phyloP scores from a whole-genome alignment of 352 stramenopile species.

The Peronospora farinosa region DNA sequence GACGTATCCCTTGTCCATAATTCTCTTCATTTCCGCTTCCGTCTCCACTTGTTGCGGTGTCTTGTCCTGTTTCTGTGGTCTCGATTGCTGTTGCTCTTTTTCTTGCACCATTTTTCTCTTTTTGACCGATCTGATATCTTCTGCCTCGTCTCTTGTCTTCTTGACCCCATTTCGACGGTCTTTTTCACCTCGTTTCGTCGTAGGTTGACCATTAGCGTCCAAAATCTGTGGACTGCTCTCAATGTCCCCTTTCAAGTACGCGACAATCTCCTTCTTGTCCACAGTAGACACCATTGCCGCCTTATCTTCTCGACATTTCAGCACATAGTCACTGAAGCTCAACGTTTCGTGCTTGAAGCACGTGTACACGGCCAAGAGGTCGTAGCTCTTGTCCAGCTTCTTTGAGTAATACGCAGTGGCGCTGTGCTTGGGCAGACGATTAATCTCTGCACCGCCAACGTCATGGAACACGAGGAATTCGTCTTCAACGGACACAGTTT shows the following conservation, averaged over 20 bases:
- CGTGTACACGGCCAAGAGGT: slow-evolving; percentile 71
- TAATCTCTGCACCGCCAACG: slow-evolving; percentile 40
- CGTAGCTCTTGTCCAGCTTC: slow-evolving; percentile 76
- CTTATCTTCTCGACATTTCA: slow-evolving; percentile 74
- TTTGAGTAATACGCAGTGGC: slow-evolving; percentile 79
- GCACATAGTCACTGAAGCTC: slow-evolving; percentile 79
- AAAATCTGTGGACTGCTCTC: slow-evolving; percentile 69
- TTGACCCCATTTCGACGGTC: slow-evolving; percentile 9
- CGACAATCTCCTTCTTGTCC: slow-evolving; percentile 84
- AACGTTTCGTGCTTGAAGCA: slow-evolving; percentile 72
- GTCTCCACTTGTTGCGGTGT: slow-evolving; percentile 21
- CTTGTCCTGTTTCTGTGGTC: slow-evolving; percentile 38
- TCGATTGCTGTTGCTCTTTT: slow-evolving; percentile 16
- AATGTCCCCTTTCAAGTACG: slow-evolving; percentile 80
- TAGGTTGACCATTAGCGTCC: slow-evolving; percentile 18
- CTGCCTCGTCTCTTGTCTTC: slow-evolving; percentile 8
- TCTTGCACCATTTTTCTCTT: slow-evolving; percentile 27
- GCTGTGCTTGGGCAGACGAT: slow-evolving; percentile 54
- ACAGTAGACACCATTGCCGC: slow-evolving; percentile 78
- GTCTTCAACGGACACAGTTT: slow-evolving; percentile 44
- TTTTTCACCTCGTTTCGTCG: slow-evolving; percentile 7
- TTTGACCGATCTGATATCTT: slow-evolving; percentile 32
- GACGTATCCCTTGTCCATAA: slow-evolving; percentile 61
- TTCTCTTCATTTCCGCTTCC: slow-evolving; percentile 52
- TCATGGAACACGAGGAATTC: slow-evolving; percentile 59